Conservation (phyloP, 352 stramenopile genomes). For the Pelagophyceae sp. region DNA sequence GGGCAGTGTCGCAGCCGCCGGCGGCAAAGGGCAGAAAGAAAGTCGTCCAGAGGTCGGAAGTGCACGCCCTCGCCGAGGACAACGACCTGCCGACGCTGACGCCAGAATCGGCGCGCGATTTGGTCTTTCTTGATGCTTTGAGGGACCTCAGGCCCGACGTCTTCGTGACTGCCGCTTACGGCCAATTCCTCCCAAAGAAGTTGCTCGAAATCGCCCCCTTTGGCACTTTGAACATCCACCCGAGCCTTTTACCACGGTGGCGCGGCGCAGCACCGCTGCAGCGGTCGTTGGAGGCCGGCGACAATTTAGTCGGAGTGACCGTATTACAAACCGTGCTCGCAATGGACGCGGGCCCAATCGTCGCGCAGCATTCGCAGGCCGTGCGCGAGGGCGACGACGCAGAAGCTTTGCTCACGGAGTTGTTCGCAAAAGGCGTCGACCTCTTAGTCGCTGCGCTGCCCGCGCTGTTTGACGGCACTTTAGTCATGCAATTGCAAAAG, state of each 20-base stretch:
- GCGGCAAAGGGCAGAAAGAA: constrained; percentile 45
- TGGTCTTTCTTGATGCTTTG: constrained; percentile 52
- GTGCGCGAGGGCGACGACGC: constrained; percentile 53
- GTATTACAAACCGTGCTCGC: constrained; percentile 66
- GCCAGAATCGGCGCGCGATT: constrained; percentile 52
- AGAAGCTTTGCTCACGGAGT: constrained; percentile 48
- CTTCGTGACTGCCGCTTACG: constrained; percentile 72
- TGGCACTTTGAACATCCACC: constrained; percentile 71
- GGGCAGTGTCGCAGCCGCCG: constrained; percentile 65
- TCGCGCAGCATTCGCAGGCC: constrained; percentile 44
- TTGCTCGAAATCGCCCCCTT: constrained; percentile 57
- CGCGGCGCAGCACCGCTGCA: constrained; percentile 66
- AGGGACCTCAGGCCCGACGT: constrained; percentile 57
- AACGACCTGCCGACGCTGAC: constrained; percentile 49
- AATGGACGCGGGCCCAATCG: constrained; percentile 70
- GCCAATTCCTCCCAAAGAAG: constrained; percentile 62
- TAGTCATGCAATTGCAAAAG: constrained; percentile 42
- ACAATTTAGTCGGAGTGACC: constrained; percentile 62
- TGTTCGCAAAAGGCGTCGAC: constrained; percentile 61
- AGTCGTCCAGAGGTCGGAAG: constrained; percentile 45
- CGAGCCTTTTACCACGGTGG: constrained; percentile 63
- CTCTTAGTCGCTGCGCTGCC: constrained; percentile 49
- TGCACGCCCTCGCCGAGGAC: constrained; percentile 55
- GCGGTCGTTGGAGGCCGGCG: constrained; percentile 59
- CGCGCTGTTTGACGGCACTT: constrained; percentile 47